Evolutionary conservation across 495 filamentous ascomycete species (phyloP).

Genomic region (Podospora sp.): DNA sequence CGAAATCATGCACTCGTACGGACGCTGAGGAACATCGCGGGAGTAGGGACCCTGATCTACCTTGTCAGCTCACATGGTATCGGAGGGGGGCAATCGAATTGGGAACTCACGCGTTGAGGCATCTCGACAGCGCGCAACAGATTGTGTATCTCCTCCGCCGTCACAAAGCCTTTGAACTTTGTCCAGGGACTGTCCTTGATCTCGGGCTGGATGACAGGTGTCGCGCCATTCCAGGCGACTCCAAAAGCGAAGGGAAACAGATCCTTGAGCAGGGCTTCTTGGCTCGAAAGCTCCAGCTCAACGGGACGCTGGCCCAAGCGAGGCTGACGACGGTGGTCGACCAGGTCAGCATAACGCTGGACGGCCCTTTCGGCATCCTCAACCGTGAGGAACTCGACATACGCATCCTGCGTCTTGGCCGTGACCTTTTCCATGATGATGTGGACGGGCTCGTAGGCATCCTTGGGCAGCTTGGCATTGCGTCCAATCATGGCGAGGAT

Average conservation of each 20-base stretch:
- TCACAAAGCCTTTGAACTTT: conserved; percentile 71
- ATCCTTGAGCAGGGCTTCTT: conserved; percentile 63
- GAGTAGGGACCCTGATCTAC: conserved; percentile 62
- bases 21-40: conserved; percentile 66
- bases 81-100: background rate
- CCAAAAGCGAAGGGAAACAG: conserved; percentile 71
- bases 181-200: conserved; percentile 56
- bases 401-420: conserved; percentile 77
- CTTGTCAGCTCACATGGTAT: conserved; percentile 16
- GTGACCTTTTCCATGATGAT: conserved; percentile 83
- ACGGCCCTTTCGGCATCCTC: conserved; percentile 58
- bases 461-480: conserved; percentile 60
- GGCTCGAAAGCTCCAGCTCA: conserved; percentile 62
- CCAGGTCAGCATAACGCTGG: conserved; percentile 44
- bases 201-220: conserved; percentile 48
- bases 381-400: conserved; percentile 63
- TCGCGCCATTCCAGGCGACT: conserved; percentile 57
- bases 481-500: conserved; percentile 70
- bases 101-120: conserved; percentile 63
- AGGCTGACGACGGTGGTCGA: conserved; percentile 40
- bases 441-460: conserved; percentile 65
- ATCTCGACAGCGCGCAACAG: conserved; percentile 67
- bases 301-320: conserved; percentile 68
- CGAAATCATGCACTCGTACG: conserved; percentile 75
- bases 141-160: conserved; percentile 69